phyloP scores from a whole-genome alignment of 1,139 yeast genomes.

The Debaryomycetaceae sp. region DNA sequence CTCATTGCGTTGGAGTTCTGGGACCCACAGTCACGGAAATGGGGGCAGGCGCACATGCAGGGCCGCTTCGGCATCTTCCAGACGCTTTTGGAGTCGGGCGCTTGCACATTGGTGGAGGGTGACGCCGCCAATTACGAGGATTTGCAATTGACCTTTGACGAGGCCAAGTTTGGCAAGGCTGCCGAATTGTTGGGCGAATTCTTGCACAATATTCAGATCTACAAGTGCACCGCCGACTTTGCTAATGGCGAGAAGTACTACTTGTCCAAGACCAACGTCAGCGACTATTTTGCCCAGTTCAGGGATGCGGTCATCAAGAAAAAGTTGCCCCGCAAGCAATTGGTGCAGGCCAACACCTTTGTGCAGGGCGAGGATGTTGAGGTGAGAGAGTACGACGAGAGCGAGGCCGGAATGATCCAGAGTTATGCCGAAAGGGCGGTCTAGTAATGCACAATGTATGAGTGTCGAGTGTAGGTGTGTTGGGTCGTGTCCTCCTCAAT shows the following conservation, averaged over 20 bases:
- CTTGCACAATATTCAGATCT: slow-evolving; percentile 67
- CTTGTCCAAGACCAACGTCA: slow-evolving; percentile 61
- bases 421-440: slow-evolving; percentile 63
- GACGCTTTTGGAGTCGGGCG: slow-evolving; percentile 66
- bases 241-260: slow-evolving; percentile 61
- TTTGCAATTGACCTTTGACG: slow-evolving; percentile 55
- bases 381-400: slow-evolving; percentile 68
- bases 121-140: slow-evolving; percentile 50
- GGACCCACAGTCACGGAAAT: slow-evolving; percentile 75
- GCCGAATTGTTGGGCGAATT: slow-evolving; percentile 71
- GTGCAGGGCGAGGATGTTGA: slow-evolving; percentile 39
- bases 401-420: slow-evolving; percentile 72
- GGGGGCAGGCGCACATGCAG: slow-evolving; percentile 98
- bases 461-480: no score
- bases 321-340: slow-evolving; percentile 78
- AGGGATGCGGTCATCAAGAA: slow-evolving; percentile 66
- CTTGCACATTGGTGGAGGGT: slow-evolving; percentile 50
- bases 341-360: slow-evolving; percentile 75
- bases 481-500: no score
- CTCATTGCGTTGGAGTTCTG: slow-evolving; percentile 76
- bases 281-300: slow-evolving; percentile 56
- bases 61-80: slow-evolving; percentile 84
- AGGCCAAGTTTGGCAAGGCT: slow-evolving; percentile 62
- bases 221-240: slow-evolving; percentile 72
- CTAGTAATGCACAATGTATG: slow-evolving; percentile 14